Evolutionary conservation across 192 early-diverging fungal genomes (phyloP).

Genomic region (Chytriomyces hyalinus): DNA sequence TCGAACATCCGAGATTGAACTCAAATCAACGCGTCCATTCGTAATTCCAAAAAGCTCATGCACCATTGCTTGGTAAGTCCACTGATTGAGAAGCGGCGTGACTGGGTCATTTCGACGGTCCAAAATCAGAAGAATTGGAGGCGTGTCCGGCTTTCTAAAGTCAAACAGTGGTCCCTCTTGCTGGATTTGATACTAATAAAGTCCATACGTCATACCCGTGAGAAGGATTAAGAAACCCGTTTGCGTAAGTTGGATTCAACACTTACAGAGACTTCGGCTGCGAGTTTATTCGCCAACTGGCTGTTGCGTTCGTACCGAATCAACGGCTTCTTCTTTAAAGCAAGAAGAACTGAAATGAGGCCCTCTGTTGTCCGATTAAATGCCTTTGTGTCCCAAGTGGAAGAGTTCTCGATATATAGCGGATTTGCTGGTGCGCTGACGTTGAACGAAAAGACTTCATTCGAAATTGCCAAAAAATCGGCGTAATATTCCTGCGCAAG

Average conservation of each 20-base stretch:
- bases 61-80: slow-evolving; percentile 99
- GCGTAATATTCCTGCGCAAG: slow-evolving; percentile 82
- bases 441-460: slow-evolving; percentile 81
- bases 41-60: slow-evolving; percentile 93
- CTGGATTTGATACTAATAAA: slow-evolving; percentile 73
- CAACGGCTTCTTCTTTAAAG: slow-evolving; percentile 88
- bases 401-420: slow-evolving; percentile 73
- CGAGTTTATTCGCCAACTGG: slow-evolving; percentile 80
- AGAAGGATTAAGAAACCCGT: not conserved
- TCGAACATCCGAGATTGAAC: slow-evolving; percentile 74
- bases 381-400: slow-evolving; percentile 79
- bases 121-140: slow-evolving; percentile 86
- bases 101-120: slow-evolving; percentile 96
- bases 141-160: slow-evolving; percentile 76
- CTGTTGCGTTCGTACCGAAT: slow-evolving; percentile 90
- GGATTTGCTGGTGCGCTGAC: slow-evolving; percentile 63
- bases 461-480: slow-evolving; percentile 85
- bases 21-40: slow-evolving; percentile 92
- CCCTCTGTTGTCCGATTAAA: slow-evolving; percentile 83
- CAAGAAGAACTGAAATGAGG: slow-evolving; percentile 74
- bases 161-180: slow-evolving; percentile 77
- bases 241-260: not conserved
- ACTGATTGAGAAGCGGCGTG: slow-evolving; percentile 91
- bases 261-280: slow-evolving; percentile 74
- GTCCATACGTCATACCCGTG: not conserved